These are phyloP conservation scores for Chionographis japonica DNA, from an alignment of 106 monocot genomes.

Conservation along the genomic window DNA sequence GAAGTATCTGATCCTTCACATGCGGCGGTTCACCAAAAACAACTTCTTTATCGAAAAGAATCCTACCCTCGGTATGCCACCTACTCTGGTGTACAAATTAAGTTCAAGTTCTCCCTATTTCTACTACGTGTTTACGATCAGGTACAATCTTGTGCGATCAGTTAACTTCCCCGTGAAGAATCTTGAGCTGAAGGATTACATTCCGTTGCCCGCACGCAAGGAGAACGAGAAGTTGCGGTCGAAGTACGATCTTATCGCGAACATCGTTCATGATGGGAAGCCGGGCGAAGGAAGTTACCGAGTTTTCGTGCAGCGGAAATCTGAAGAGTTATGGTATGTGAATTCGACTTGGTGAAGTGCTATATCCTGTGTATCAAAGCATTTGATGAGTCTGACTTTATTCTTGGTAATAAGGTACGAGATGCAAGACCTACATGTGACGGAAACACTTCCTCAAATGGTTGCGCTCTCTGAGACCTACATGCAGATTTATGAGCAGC, in stretches of 20 bases:
- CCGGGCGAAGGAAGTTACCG: conserved; percentile 92
- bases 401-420: conserved; percentile 60
- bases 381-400: no score
- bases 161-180: conserved; percentile 99
- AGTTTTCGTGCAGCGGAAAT: conserved; percentile 91
- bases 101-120: background rate
- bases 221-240: conserved; percentile 64
- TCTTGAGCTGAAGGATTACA: conserved; percentile 96
- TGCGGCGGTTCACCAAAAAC: conserved; percentile 97
- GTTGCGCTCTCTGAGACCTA: conserved; percentile 95
- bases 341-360: conserved; percentile 10
- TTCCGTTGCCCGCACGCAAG: conserved; percentile 71
- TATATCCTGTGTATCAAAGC: no score
- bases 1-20: conserved; percentile 90
- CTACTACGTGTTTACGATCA: background rate
- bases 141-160: conserved; percentile 13
- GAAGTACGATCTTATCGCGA: conserved; percentile 97
- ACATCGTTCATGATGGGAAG: conserved; percentile 98
- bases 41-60: conserved; percentile 97
- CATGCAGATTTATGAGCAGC: conserved; percentile 99
- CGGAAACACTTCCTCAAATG: conserved; percentile 97
- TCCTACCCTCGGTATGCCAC: conserved; percentile 76
- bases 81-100: background rate
- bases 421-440: conserved; percentile 97
- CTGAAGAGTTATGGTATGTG: conserved; percentile 70